Conservation (phyloP, 805 yeast species). For the Lipomyces japonicus region DNA sequence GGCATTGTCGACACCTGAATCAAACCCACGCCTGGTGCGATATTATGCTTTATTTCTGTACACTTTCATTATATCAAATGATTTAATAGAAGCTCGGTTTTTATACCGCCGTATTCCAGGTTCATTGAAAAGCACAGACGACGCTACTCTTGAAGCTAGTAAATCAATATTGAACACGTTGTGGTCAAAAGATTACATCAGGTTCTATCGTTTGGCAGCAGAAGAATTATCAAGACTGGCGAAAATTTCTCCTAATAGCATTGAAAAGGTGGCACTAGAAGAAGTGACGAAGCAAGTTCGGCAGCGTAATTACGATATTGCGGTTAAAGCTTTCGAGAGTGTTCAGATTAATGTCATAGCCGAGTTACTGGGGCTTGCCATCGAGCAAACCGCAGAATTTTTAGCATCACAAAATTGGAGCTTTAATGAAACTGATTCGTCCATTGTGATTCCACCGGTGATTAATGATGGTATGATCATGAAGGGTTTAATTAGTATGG, state of each 20-base stretch:
- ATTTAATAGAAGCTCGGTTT: constrained; percentile 9
- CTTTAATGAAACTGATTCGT: background rate
- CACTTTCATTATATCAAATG: constrained; percentile 1
- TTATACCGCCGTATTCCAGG: background rate
- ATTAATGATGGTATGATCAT: background rate
- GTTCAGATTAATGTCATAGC: background rate
- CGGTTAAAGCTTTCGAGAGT: constrained; percentile 2
- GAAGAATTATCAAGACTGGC: background rate
- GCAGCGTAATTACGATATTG: constrained; percentile 4
- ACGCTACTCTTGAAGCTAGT: background rate
- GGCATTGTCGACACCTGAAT: background rate
- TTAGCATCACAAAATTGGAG: constrained; percentile 5
- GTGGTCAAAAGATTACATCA: background rate
- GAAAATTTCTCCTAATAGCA: background rate
- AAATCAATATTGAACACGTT: background rate
- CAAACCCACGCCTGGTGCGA: background rate
- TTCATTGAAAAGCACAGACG: background rate
- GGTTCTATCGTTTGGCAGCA: background rate
- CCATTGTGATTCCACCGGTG: background rate
- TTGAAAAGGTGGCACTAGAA: background rate
- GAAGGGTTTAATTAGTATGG: background rate
- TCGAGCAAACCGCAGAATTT: background rate
- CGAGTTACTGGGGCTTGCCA: constrained; percentile 6
- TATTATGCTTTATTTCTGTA: constrained; percentile 7
- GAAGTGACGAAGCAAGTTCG: constrained; percentile 3